phyloP scores from a whole-genome alignment of 768 basidiomycete genomes.

The Symmetrospora coprosmae region DNA sequence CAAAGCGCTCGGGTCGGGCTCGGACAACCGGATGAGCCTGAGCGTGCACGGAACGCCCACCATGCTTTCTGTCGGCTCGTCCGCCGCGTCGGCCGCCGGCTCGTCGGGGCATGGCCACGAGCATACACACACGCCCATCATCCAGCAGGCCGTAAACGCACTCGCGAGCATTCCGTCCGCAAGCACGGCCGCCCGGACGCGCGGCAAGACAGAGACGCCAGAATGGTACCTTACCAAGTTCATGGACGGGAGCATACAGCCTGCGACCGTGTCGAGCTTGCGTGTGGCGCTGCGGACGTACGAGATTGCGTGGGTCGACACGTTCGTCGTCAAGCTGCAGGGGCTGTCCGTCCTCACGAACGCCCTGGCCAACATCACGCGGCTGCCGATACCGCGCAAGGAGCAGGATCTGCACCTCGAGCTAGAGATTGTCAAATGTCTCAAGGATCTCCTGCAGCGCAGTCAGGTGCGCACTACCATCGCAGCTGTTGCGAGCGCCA shows the following conservation, averaged over 20 bases:
- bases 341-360: slow-evolving; percentile 77
- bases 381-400: slow-evolving; percentile 52
- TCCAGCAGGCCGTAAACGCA: not conserved
- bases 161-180: not conserved
- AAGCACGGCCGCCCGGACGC: not conserved
- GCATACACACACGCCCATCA: too few species aligned
- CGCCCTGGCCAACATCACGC: slow-evolving; percentile 60
- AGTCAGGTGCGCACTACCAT: too few species aligned
- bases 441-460: slow-evolving; percentile 66
- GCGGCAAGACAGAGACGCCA: slow-evolving; percentile 50
- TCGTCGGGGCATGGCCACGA: too few species aligned
- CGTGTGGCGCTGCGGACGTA: slow-evolving; percentile 60
- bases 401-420: slow-evolving; percentile 59
- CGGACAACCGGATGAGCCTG: not conserved
- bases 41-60: too few species aligned
- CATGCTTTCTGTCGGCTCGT: too few species aligned
- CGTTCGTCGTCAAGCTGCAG: slow-evolving; percentile 55
- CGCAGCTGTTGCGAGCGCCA: not conserved
- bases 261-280: slow-evolving; percentile 63
- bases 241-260: slow-evolving; percentile 66
- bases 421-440: slow-evolving; percentile 73
- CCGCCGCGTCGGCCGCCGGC: too few species aligned
- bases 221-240: slow-evolving; percentile 90
- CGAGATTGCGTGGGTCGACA: slow-evolving; percentile 55
- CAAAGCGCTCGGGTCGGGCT: slow-evolving; percentile 39